Percentiles rank a stretch among this genome's conserved stretches.
These are phyloP conservation scores for Penicillium flavigenum DNA, from an alignment of 495 filamentous ascomycete species.

Conservation along the genomic window DNA sequence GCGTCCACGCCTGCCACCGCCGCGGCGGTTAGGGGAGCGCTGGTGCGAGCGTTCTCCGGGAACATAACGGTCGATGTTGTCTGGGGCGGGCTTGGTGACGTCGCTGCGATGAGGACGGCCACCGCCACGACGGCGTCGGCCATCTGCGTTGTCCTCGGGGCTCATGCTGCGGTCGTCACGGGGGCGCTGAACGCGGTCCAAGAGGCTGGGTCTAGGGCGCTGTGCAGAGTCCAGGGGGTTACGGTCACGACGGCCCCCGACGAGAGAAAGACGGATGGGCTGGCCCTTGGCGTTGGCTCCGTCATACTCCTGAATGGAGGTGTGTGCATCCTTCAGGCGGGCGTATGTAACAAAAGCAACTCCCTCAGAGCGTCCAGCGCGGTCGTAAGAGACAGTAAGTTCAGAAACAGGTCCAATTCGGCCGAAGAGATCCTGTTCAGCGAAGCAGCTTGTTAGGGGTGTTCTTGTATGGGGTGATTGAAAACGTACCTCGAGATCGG, in stretches of 20 bases:
- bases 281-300: slow-evolving; percentile 92
- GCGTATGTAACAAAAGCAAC: slow-evolving; percentile 82
- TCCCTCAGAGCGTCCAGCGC: slow-evolving; percentile 86
- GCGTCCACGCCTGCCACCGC: slow-evolving; percentile 48
- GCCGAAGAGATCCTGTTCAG: slow-evolving; percentile 69
- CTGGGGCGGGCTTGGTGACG: slow-evolving; percentile 65
- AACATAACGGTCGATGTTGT: slow-evolving; percentile 81
- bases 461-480: not conserved
- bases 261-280: slow-evolving; percentile 75
- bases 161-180: slow-evolving; percentile 43
- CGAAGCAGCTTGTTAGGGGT: not conserved
- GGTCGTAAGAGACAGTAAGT: slow-evolving; percentile 78
- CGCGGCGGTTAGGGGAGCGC: slow-evolving; percentile 27
- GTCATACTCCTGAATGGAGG: slow-evolving; percentile 78
- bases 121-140: slow-evolving; percentile 43
- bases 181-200: slow-evolving; percentile 67
- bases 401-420: slow-evolving; percentile 71
- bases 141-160: slow-evolving; percentile 36
- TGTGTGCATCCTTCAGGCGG: slow-evolving; percentile 62
- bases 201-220: slow-evolving; percentile 66
- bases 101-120: slow-evolving; percentile 56
- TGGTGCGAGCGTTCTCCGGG: slow-evolving; percentile 53
- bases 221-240: slow-evolving; percentile 56
- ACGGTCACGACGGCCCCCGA: slow-evolving; percentile 58
- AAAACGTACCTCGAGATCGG: slow-evolving; percentile 71